Evolutionary conservation across 2,329 filamentous ascomycete genomes (phyloP), one percentile per base, ranked within the genome.

Genomic region (Scorias spongiosa): DNA sequence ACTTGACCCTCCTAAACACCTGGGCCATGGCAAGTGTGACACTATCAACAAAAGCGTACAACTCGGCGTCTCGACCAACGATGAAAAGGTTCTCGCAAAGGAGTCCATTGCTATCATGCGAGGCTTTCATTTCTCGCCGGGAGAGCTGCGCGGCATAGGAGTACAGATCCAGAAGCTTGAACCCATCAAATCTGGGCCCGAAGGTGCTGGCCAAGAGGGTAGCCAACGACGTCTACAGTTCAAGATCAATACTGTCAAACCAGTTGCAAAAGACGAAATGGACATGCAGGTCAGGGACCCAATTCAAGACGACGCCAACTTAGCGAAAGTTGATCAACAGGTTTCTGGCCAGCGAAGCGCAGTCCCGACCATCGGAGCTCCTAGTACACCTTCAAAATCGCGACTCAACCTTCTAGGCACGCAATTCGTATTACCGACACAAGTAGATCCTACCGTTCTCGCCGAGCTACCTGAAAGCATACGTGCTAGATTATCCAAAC

Each of bases 21-120:
- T 98, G 1, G 91, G 91, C 0, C 91, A 96, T 62, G 91, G 91
- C 1, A 89, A 87, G 63, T 98, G 91, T 57, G 91, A 98, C 57
- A 84, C 79, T 0, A 93, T 88, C 67, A 96, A 86, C 67, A 96
- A 93, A 62, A 93, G 86, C 53, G 63, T 81, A 8, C 61, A 78
- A 1, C 80, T 98, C 47, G 88, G 89, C 1, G 77, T 95, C 12
- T 79, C 88, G 3, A 96, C 89, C 0, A 82, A 93, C 57, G 74
- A 78, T 42, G 72, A 75, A 26, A 76, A 81, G 26, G 62, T 75
- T 1, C 72, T 96, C 34, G 78, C 78, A 0, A 87, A 82, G 57
- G 88, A 96, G 61, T 84, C 87, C 0, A 69, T 94, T n/a, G 80
- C 81, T 0, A 82, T 95, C 42, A 65, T 98, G 44, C 80, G 82